Evolutionary conservation across 805 yeast genomes (phyloP), one percentile per base, ranked within the genome.

Genomic region (Nakazawaea anatomiae): DNA sequence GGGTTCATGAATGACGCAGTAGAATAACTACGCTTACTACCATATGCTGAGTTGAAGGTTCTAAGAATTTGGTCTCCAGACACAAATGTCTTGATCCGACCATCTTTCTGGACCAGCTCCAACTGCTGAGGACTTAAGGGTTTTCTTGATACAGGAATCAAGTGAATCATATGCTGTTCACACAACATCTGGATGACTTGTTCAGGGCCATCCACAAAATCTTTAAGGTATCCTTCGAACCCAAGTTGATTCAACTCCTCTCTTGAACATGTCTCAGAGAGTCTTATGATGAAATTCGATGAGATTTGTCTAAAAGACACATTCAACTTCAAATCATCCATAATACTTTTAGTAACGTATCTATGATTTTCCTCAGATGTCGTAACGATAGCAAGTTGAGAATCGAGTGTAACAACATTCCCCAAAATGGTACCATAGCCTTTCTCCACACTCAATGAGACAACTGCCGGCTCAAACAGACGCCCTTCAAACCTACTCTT

Each of bases 171-270:
- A 43, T 76, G 73, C 38, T 67, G 67, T 54, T 79, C 83, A 55
- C 86, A 81, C 34, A 91, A 72, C 89, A 87, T 89, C 49, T 75
- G 73, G 47, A 89, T 61, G 1, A 92, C 95, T 8, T 77, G 76
- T 5, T 65, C 60, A 1, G 96, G 96, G 0, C 96, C 98, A 2
- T 68, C 65, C 2, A 92, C 60, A 55, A 80, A 80, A 58, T 94
- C 97, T 2, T 77, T 65, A 29, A 90, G 57, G 59, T 80, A 88
- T 1, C 96, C 94, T 50, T 87, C 96, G 64, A 94, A 90, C 0
- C 96, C 96, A 27, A 71, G 64, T 0, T 51, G 36, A 31, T 55
- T 59, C 2, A 89, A 57, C 45, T 73, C 61, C 7, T 70, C 70
- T 2, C 52, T 42, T 3, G 53, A 1, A 56, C 41, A 31, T 58